phyloP scores from a whole-genome alignment of 2,329 filamentous ascomycete species.

The Hirsutella minnesotensis region DNA sequence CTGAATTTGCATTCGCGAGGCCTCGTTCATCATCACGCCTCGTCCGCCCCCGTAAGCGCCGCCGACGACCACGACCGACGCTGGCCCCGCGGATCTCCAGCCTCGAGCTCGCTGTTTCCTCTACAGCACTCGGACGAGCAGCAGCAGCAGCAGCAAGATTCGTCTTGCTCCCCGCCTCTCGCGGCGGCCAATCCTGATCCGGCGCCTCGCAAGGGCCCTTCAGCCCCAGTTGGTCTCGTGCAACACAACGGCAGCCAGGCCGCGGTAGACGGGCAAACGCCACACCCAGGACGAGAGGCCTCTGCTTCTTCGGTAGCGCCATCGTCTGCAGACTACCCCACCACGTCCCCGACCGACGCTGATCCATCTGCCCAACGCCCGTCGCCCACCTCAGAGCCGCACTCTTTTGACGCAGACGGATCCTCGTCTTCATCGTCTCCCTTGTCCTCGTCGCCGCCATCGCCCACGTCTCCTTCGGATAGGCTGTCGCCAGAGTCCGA shows the following conservation, averaged over 20 bases:
- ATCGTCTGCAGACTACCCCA: neutral
- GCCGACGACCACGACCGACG: no score
- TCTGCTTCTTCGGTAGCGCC: neutral
- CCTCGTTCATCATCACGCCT: conserved; percentile 5
- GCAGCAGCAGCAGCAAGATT: conserved; percentile 1
- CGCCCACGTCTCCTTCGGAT: conserved; percentile 3
- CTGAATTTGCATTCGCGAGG: neutral
- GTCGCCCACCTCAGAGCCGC: conserved; percentile 9
- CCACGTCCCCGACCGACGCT: neutral
- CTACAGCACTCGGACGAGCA: no score
- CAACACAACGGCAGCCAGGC: neutral
- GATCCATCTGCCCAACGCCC: conserved; percentile 4
- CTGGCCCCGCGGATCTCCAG: no score
- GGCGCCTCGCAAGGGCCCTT: conserved; percentile 7
- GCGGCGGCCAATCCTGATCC: conserved; percentile 15
- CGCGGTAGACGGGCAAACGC: no score
- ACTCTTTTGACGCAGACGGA: conserved; percentile 9
- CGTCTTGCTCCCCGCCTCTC: conserved; percentile 9
- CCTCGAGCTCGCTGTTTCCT: conserved; percentile 5
- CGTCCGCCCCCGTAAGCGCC: no score
- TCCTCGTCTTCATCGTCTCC: conserved; percentile 11
- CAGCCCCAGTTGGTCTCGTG: neutral
- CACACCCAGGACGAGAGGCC: neutral
- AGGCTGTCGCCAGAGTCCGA: conserved; percentile 16
- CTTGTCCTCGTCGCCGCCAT: neutral